Evolutionary conservation across 2,329 filamentous ascomycete genomes (phyloP).

Genomic region (Ploettnerulaceae sp.): DNA sequence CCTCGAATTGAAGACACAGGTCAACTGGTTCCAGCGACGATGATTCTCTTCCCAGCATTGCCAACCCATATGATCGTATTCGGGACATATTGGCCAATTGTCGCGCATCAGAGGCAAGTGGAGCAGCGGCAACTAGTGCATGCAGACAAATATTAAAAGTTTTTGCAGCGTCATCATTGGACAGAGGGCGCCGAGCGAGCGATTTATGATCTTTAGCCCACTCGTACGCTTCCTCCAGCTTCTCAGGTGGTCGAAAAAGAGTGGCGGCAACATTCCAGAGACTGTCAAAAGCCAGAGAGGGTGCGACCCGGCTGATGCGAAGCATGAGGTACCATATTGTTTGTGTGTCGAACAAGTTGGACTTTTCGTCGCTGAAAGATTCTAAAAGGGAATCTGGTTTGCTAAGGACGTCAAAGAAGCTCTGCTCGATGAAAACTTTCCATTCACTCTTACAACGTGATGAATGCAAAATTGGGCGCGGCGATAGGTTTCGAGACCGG

Average conservation of each 20-base stretch:
- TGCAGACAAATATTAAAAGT: conserved; percentile 54
- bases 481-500: neutral
- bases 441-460: conserved; percentile 38
- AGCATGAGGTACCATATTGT: conserved; percentile 60
- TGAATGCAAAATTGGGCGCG: neutral
- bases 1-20: conserved; percentile 56
- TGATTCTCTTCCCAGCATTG: conserved; percentile 43
- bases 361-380: conserved; percentile 50
- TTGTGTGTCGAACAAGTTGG: conserved; percentile 53
- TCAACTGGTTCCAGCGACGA: conserved; percentile 43
- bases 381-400: conserved; percentile 49
- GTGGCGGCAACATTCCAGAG: conserved; percentile 57
- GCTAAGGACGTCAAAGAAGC: conserved; percentile 58
- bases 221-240: conserved; percentile 24
- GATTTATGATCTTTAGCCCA: conserved; percentile 23
- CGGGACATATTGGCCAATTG: conserved; percentile 55
- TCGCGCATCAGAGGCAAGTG: conserved; percentile 33
- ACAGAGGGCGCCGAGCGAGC: conserved; percentile 17
- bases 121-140: conserved; percentile 54
- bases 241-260: conserved; percentile 50
- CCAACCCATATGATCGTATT: conserved; percentile 42
- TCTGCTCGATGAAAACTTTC: conserved; percentile 59
- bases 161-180: conserved; percentile 30
- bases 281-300: conserved; percentile 57
- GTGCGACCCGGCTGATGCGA: conserved; percentile 51